Evolutionary conservation across 2,329 filamentous ascomycete genomes (phyloP), one percentile per base, ranked within the genome.

Genomic region (Calonectria pteridis): DNA sequence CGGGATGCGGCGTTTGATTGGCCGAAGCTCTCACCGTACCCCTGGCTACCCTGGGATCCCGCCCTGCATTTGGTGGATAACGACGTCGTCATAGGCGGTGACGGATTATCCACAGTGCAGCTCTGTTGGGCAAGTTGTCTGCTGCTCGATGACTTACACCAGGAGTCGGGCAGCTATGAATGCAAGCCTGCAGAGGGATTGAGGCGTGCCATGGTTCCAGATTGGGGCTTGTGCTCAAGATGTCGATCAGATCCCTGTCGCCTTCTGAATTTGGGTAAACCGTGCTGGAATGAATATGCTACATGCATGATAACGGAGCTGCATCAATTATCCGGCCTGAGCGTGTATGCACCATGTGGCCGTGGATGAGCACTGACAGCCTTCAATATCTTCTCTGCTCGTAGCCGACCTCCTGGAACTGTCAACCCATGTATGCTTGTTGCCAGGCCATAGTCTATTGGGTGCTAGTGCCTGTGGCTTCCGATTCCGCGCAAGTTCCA

Each of bases 1-100:
- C 23, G n/a, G 20, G 43, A 46, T 18, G 43, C 18, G 16, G n/a
- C 1, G 3, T 40, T 20, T 73, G 33, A 79, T 80, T 79, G 78
- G 78, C 31, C 74, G 53, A 67, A 59, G 53, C 37, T 31, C 51
- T 66, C 59, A 46, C 35, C 20, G 49, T 50, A 73, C 71, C 71
- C 65, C 70, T 72, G 70, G 53, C 40, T 62, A 58, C 71, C 73
- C 77, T 79, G 74, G 62, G 49, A 74, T 70, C 62, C 53, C 49
- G 64, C 43, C 67, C 75, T 73, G 67, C 72, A 64, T 74, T 67
- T 73, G 50, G 71, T 72, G 69, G 69, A 53, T 50, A 50, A 31
- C 6, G 33, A 37, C 62, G 50, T 75, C 64, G 65, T 75, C 73
- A 74, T 75, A 40, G 63, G 50, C 53, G 49, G 23, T 69, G 37